Evolutionary conservation across 2,329 filamentous ascomycete genomes (phyloP).

Genomic region (Sporothrix protearum): DNA sequence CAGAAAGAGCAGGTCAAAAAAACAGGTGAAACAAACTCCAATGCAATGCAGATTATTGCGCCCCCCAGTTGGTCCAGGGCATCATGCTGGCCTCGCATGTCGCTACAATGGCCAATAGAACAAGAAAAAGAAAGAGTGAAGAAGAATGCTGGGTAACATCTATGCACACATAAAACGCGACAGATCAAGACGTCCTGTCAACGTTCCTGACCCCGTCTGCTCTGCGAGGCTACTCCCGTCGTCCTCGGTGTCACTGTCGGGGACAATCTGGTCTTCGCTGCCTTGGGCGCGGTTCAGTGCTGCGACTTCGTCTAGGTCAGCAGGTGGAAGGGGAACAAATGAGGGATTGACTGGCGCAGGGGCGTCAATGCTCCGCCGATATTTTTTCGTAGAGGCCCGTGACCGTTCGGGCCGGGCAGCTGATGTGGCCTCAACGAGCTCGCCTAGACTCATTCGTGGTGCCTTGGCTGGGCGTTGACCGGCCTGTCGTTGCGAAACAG

Average conservation of each 20-base stretch:
- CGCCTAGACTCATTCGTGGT: conserved; percentile 21
- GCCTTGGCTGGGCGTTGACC: neutral
- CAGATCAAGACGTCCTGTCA: conserved; percentile 41
- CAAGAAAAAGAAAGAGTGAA: neutral
- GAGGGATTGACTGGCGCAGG: conserved; percentile 47
- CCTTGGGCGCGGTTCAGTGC: conserved; percentile 48
- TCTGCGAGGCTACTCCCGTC: conserved; percentile 30
- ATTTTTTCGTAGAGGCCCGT: conserved; percentile 23
- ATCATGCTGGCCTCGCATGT: neutral
- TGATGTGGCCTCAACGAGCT: conserved; percentile 21
- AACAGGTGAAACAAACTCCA: neutral
- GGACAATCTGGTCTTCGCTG: conserved; percentile 56
- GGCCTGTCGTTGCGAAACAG: neutral
- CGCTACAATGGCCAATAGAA: neutral
- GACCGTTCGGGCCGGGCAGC: neutral
- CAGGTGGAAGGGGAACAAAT: conserved; percentile 53
- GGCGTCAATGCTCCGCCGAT: conserved; percentile 24
- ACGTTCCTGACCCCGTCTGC: too few species aligned
- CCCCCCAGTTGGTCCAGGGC: neutral
- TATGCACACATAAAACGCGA: conserved; percentile 46
- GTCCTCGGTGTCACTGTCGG: conserved; percentile 50
- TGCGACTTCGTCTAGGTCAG: conserved; percentile 52
- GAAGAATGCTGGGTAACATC: conserved; percentile 14
- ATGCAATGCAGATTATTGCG: neutral
- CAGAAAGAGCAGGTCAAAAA: neutral